These are phyloP conservation scores for Exophiala oligosperma DNA, from an alignment of 2,329 filamentous ascomycete species.

Conservation along the genomic window DNA sequence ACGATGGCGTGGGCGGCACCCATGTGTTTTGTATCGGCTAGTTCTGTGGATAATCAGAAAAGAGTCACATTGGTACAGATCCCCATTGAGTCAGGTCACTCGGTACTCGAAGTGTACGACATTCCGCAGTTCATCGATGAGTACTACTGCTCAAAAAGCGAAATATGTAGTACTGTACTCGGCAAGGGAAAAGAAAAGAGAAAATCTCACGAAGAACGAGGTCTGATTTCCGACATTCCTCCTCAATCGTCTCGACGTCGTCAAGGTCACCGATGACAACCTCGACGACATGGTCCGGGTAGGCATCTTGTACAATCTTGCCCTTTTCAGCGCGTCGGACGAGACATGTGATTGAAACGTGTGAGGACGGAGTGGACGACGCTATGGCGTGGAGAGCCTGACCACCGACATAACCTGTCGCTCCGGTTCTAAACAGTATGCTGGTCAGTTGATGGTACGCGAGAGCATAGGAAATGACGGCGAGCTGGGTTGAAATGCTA, in stretches of 20 bases:
- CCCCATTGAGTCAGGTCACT: too few species aligned
- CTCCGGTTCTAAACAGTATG: slow-evolving; percentile 33
- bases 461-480: neutral
- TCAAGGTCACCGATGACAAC: slow-evolving; percentile 53
- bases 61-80: too few species aligned
- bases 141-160: too few species aligned
- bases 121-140: too few species aligned
- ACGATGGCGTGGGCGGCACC: slow-evolving; percentile 9
- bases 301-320: slow-evolving; percentile 46
- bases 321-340: slow-evolving; percentile 50
- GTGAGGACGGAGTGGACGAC: slow-evolving; percentile 5
- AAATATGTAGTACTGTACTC: too few species aligned
- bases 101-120: too few species aligned
- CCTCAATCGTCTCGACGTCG: slow-evolving; percentile 48
- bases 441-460: too few species aligned
- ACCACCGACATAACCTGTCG: slow-evolving; percentile 55
- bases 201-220: slow-evolving; percentile 39
- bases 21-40: slow-evolving; percentile 13
- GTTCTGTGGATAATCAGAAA: neutral
- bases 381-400: slow-evolving; percentile 41
- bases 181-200: neutral
- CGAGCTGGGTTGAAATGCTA: too few species aligned
- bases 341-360: slow-evolving; percentile 45
- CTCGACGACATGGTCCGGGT: slow-evolving; percentile 47
- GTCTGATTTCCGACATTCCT: slow-evolving; percentile 52